Evolutionary conservation across 169 alveolate genomes (phyloP).

Genomic region (Cardiosporidium cionae): DNA sequence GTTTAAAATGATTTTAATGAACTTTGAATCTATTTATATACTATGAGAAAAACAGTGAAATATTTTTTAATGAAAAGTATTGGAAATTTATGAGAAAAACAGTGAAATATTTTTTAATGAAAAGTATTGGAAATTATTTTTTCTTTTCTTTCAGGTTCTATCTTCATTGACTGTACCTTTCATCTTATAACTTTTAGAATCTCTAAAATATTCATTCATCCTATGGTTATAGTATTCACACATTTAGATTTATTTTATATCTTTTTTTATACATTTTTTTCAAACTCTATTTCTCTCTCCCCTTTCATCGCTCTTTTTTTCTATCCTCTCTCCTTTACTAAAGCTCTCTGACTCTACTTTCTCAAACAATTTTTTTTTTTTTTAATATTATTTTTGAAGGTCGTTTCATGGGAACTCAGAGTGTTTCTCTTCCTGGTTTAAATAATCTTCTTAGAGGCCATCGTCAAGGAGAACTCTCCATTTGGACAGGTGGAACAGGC

Average conservation of each 20-base stretch:
- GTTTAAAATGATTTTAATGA: too few relatives aligned
- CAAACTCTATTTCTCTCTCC: not conserved
- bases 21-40: too few relatives aligned
- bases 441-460: slow-evolving; percentile 73
- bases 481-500: slow-evolving; percentile 94
- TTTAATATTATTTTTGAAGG: too few relatives aligned
- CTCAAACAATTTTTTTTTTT: too few relatives aligned
- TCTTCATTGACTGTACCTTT: not conserved
- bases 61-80: not conserved
- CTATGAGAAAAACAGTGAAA: too few relatives aligned
- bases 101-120: not conserved
- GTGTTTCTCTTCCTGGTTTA: slow-evolving; percentile 61
- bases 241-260: not conserved
- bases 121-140: too few relatives aligned
- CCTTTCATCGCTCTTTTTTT: not conserved
- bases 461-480: slow-evolving; percentile 84
- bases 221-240: not conserved
- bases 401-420: slow-evolving; percentile 50
- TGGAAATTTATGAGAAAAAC: not conserved
- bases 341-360: not conserved
- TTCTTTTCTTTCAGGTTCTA: not conserved
- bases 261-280: not conserved
- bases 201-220: not conserved
- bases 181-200: not conserved
- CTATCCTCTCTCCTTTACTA: not conserved